Evolutionary conservation across 352 stramenopile species (phyloP), one percentile per base, ranked within the genome.

Genomic region (Pythium coloratum): DNA sequence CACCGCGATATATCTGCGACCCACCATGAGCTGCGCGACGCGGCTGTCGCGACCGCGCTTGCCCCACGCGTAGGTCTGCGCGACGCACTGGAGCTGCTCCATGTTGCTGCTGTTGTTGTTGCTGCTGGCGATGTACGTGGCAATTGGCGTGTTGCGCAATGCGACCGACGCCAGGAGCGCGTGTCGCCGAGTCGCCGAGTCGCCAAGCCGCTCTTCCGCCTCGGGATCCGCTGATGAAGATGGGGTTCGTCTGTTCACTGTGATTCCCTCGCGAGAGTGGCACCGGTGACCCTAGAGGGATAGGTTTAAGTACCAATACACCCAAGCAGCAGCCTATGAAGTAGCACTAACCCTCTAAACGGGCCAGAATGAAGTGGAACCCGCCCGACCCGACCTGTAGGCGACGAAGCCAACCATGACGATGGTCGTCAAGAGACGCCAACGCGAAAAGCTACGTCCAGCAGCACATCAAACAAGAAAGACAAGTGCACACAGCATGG

Each of bases 51-150:
- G 57, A n/a, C 92, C 93, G 44, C 59, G 74, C 69, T 97, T 97
- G 26, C 93, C 93, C 93, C 93, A 98, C 20, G 89, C 90, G 69
- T 98, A 98, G 36, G 75, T 88, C 77, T 98, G 91, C 42, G 75
- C 89, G 26, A 94, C 72, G 71, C 86, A 96, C 71, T 94, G 72
- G 33, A 97, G 79, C 61, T 85, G 74, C 60, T 89, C 80, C 86
- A 96, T 92, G 9, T 34, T 60, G 44, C 18, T 53, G 46, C 46
- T 53, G 46, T 9, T 53, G 40, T 20, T 30, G 79, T 60, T 85
- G 73, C 58, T 88, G 38, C 16, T 18, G 38, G 38, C 13, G 38
- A 14, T 5, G 38, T 44, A 14, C 38, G 38, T 14, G 9, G 13
- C 38, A 53, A 42, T 62, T 62, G 56, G 51, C 51, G 51, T 58